Evolutionary conservation across 176 grass and related monocot genomes (phyloP).

Genomic region (Cocos nucifera): DNA sequence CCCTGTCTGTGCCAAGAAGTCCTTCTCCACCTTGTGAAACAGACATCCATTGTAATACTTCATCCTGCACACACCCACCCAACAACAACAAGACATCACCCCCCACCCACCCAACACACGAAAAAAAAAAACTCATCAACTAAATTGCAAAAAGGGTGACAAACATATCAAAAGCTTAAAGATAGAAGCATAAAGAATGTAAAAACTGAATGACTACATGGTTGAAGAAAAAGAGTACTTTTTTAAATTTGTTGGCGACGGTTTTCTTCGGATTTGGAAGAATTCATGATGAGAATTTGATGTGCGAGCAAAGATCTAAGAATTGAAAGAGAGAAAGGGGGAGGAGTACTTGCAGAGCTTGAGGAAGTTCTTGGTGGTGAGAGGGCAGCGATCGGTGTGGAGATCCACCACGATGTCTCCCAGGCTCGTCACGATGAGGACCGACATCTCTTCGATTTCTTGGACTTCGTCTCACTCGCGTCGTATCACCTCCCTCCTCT

Average conservation of each 20-base stretch:
- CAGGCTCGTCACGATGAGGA: conserved; percentile 80
- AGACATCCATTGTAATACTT: conserved; percentile 95
- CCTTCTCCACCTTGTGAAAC: conserved; percentile 95
- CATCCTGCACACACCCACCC: conserved; percentile 35
- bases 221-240: too few relatives aligned
- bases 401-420: conserved; percentile 86
- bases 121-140: not conserved
- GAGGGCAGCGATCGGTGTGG: conserved; percentile 56
- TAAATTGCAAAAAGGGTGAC: too few relatives aligned
- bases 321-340: not conserved
- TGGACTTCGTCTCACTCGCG: too few relatives aligned
- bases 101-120: not conserved
- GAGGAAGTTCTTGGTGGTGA: conserved; percentile 95
- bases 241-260: too few relatives aligned
- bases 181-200: too few relatives aligned
- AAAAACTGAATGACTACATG: too few relatives aligned
- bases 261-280: too few relatives aligned
- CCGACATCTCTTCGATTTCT: conserved; percentile 48
- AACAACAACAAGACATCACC: not conserved
- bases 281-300: too few relatives aligned
- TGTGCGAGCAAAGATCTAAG: too few relatives aligned
- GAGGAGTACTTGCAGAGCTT: conserved; percentile 87
- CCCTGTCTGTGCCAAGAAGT: conserved; percentile 91
- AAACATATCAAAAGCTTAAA: too few relatives aligned
- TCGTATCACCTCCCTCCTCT: too few relatives aligned